Evolutionary conservation across 768 basidiomycete genomes (phyloP).

Genomic region (Lactifluus echinatus): DNA sequence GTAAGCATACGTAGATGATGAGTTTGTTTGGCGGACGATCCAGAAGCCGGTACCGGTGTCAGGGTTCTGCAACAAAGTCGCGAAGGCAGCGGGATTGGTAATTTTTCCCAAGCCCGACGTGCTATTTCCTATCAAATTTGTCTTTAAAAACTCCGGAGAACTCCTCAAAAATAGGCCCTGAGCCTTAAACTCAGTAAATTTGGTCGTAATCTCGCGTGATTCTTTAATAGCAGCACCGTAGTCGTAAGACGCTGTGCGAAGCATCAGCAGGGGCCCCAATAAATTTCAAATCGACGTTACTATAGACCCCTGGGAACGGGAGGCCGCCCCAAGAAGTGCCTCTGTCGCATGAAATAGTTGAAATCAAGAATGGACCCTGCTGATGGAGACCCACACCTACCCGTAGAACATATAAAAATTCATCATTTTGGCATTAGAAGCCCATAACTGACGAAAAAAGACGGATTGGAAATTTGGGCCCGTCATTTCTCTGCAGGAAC

Average conservation of each 20-base stretch:
- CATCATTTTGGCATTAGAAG: conserved; percentile 71
- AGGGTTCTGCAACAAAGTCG: conserved; percentile 59
- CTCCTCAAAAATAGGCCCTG: conserved; percentile 74
- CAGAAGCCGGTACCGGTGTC: conserved; percentile 61
- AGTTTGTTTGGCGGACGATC: conserved; percentile 57
- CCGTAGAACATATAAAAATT: conserved; percentile 84
- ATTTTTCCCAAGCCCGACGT: conserved; percentile 38
- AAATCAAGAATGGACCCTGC: neutral
- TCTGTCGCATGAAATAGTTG: conserved; percentile 29
- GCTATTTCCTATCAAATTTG: conserved; percentile 61
- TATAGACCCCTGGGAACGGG: conserved; percentile 70
- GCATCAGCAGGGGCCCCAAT: neutral
- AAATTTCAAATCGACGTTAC: conserved; percentile 23
- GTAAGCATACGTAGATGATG: conserved; percentile 53
- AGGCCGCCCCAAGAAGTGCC: conserved; percentile 83
- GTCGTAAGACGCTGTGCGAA: conserved; percentile 53
- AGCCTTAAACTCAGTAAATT: conserved; percentile 71
- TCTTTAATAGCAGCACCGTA: conserved; percentile 71
- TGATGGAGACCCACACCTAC: conserved; percentile 27
- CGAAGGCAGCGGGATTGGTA: conserved; percentile 43
- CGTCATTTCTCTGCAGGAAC: conserved; percentile 53
- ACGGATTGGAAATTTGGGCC: conserved; percentile 71
- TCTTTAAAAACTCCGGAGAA: conserved; percentile 73
- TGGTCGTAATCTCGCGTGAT: conserved; percentile 52
- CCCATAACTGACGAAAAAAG: conserved; percentile 72